These are phyloP conservation scores for Mrakiaceae sp. DNA, from an alignment of 1,284 basidiomycete species.

Conservation along the genomic window DNA sequence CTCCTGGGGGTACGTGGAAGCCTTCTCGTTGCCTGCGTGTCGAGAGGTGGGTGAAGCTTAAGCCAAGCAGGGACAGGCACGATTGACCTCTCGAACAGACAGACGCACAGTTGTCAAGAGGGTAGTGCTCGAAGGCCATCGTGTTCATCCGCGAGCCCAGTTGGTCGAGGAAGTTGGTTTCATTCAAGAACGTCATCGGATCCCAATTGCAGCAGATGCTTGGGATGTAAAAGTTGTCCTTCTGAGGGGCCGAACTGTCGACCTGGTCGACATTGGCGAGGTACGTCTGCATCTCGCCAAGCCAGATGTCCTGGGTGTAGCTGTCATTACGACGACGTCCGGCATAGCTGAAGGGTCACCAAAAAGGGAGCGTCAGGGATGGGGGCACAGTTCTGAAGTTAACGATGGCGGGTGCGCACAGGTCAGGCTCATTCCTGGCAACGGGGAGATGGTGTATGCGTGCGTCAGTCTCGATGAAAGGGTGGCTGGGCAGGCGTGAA, in stretches of 20 bases:
- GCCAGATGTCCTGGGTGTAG: conserved; percentile 3
- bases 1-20: conserved; percentile 37
- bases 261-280: neutral
- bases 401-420: conserved; percentile 31
- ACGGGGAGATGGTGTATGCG: conserved; percentile 22
- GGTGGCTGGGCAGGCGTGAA: neutral
- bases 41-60: neutral
- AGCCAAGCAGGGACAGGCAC: neutral
- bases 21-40: neutral
- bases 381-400: neutral
- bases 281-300: conserved; percentile 6
- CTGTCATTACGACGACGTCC: conserved; percentile 3
- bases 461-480: conserved; percentile 57
- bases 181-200: no score
- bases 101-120: neutral
- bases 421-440: conserved; percentile 59
- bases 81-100: neutral
- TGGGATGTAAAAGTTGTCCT: conserved; percentile 12
- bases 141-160: conserved; percentile 9
- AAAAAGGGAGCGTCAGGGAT: neutral
- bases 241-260: neutral
- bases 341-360: conserved; percentile 1
- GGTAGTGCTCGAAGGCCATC: conserved; percentile 10
- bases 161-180: no score
- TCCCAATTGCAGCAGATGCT: conserved; percentile 17